Percentiles rank a stretch among this genome's conserved stretches.
phyloP scores from a whole-genome alignment of 2,329 filamentous ascomycete species.

The Hymenoscyphus fructigenus region DNA sequence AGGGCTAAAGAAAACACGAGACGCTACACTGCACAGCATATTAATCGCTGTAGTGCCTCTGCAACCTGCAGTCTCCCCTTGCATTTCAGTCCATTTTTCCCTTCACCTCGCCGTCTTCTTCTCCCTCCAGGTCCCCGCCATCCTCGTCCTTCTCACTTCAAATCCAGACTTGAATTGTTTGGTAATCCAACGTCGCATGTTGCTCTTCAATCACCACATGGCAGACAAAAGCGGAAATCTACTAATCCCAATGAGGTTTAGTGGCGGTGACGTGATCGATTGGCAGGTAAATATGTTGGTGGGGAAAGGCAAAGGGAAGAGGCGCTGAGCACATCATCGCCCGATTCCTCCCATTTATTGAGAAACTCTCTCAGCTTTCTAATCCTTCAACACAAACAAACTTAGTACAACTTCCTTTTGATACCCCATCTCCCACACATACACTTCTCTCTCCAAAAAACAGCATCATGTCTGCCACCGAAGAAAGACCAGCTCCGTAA shows the following conservation, averaged over 20 bases:
- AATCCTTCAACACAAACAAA: neutral
- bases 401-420: neutral
- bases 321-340: constrained; percentile 3
- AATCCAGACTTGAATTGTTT: neutral
- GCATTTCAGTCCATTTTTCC: neutral
- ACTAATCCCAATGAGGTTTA: neutral
- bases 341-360: neutral
- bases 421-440: neutral
- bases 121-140: neutral
- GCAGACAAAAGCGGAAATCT: neutral
- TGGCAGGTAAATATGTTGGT: neutral
- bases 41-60: neutral
- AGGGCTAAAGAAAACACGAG: neutral
- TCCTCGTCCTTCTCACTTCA: neutral
- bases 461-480: neutral
- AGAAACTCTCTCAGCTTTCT: neutral
- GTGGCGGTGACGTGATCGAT: neutral
- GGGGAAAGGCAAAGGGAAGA: neutral
- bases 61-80: neutral
- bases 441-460: neutral
- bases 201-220: neutral
- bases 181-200: neutral
- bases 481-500: constrained; percentile 23
- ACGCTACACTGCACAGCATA: neutral
- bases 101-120: neutral